Conservation (phyloP, 805 yeast species). For the Wickerhamiella kurtzmanii region DNA sequence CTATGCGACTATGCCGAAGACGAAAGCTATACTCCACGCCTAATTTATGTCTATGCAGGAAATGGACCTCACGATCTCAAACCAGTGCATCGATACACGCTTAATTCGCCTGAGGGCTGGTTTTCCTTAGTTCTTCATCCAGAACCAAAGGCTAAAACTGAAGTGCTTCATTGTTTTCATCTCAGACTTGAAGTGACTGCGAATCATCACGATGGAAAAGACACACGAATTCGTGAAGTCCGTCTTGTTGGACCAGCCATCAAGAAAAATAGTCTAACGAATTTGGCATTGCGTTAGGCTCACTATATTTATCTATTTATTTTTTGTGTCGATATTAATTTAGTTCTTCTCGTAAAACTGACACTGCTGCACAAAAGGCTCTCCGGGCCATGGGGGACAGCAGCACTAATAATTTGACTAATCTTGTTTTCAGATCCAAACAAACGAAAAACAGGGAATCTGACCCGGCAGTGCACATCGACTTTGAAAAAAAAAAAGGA, state of each 20-base stretch:
- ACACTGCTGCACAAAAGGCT: too few relatives aligned
- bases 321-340: too few relatives aligned
- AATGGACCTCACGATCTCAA: slow-evolving; percentile 65
- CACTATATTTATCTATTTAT: not conserved
- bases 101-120: slow-evolving; percentile 70
- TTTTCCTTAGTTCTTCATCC: slow-evolving; percentile 46
- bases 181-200: slow-evolving; percentile 49
- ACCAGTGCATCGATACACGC: slow-evolving; percentile 25
- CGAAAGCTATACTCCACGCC: slow-evolving; percentile 85
- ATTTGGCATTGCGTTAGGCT: not conserved
- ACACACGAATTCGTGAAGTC: slow-evolving; percentile 66
- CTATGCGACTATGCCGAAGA: slow-evolving; percentile 61
- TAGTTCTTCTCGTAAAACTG: too few relatives aligned
- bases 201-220: slow-evolving; percentile 93
- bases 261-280: not conserved
- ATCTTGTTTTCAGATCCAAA: not conserved
- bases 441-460: not conserved
- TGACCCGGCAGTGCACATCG: too few relatives aligned
- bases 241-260: slow-evolving; percentile 9
- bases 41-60: slow-evolving; percentile 54
- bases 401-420: not conserved
- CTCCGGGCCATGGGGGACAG: not conserved
- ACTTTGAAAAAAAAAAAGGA: too few relatives aligned
- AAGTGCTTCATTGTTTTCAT: slow-evolving; percentile 51
- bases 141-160: slow-evolving; percentile 32